phyloP scores from a whole-genome alignment of 345 rosid species.

The Luvunga scandens region DNA sequence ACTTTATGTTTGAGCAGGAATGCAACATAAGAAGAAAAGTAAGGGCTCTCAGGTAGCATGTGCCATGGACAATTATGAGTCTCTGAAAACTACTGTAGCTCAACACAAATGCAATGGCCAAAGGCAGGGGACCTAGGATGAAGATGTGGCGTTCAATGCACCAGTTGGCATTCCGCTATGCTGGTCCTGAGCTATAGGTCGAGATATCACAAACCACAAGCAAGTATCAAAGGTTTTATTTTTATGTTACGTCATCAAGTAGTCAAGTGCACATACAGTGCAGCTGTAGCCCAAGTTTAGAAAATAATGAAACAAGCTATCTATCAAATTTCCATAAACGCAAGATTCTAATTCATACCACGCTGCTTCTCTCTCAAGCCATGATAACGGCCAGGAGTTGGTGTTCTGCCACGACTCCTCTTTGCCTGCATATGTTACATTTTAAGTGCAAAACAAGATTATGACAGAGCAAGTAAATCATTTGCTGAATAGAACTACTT shows the following conservation, averaged over 20 bases:
- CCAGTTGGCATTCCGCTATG: neutral
- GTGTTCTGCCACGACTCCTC: constrained; percentile 62
- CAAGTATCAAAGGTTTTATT: neutral
- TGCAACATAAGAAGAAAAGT: neutral
- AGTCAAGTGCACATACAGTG: neutral
- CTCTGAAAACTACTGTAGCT: neutral
- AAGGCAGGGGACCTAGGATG: neutral
- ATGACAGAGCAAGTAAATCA: neutral
- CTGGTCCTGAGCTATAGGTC: neutral
- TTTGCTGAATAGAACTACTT: neutral
- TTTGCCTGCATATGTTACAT: constrained; percentile 46
- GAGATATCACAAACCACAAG: neutral
- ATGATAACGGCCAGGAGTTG: constrained; percentile 62
- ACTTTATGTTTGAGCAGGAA: neutral
- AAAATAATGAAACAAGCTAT: neutral
- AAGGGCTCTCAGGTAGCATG: neutral
- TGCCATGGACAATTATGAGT: neutral
- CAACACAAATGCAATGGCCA: neutral
- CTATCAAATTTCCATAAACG: neutral
- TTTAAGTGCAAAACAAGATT: neutral
- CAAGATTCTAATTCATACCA: constrained; percentile 29
- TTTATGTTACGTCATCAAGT: neutral
- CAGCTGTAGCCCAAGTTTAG: neutral
- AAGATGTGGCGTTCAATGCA: neutral
- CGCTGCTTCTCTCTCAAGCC: constrained; percentile 49